Base-by-base conservation (phyloP, 164 flowering plant species). In the Tinospora cordifolia region DNA sequence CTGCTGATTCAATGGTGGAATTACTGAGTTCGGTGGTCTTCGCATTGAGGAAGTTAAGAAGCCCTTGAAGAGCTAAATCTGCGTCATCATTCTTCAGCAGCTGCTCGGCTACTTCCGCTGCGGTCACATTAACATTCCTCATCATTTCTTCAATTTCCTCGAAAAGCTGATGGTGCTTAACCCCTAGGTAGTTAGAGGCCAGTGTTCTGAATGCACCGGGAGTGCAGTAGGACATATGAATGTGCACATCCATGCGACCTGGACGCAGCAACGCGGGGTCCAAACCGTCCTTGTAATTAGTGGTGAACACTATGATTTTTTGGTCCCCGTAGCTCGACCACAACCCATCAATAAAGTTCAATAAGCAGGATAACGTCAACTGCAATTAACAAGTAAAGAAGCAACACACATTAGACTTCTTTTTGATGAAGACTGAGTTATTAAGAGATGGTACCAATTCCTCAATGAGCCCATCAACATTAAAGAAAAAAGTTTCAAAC, bases 91-190 rank as follows among this genome's bases (percentile, higher is more conserved):
- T 78, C 75, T 77, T 88, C 87, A 88, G 79, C n/a, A 90, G 69
- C 71, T 86, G 79, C 58, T 80, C 88, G 2, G 87, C 87, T 25
- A 89, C 80, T 70, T 89, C 78, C 30, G 90, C 92, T 0, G 91
- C 91, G 9, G 84, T 83, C 1, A 77, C 79, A 19, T 77, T 57
- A 8, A 73, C 63, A 0, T 25, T 57, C 47, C 67, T 47, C 9
- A 85, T 65, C 58, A 81, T 19, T 8, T 63, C 30, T 41, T 76
- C 78, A 3, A 77, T 57, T 24, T 78, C 79, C 2, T 36, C 36
- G 41, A 87, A 74, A 3, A 79, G 76, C 0, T 46, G 27, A 68
- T 85, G 87, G 3, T 80, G 25, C 15, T 67, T 46, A 0, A 78
- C 54, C 17, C 71, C 73, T 17, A 83, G 81, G 62, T 84, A 83